phyloP scores from a whole-genome alignment of 768 basidiomycete genomes.

The Lactarius hengduanensis region DNA sequence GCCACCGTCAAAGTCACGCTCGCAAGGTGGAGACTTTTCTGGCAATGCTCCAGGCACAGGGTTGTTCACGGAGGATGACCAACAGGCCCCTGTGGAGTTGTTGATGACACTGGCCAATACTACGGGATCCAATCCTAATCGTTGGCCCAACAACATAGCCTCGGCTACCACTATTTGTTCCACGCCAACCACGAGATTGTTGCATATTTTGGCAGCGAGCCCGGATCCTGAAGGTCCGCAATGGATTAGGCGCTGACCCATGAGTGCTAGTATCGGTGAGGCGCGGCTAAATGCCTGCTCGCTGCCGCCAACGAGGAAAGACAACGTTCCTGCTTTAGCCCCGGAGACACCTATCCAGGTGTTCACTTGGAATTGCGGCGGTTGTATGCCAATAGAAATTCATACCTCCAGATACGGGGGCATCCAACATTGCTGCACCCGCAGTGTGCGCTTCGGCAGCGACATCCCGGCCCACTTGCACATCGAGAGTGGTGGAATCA shows the following conservation, averaged over 20 bases:
- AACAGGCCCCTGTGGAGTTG: conserved; percentile 79
- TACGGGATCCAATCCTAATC: conserved; percentile 73
- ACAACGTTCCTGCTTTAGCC: conserved; percentile 82
- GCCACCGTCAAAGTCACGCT: conserved; percentile 80
- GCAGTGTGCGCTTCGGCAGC: conserved; percentile 49
- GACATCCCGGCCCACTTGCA: conserved; percentile 66
- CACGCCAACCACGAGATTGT: conserved; percentile 57
- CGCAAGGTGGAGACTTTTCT: conserved; percentile 75
- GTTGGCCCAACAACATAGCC: conserved; percentile 84
- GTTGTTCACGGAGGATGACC: conserved; percentile 85
- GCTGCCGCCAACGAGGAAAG: conserved; percentile 89
- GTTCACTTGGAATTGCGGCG: neutral
- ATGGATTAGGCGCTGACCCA: conserved; percentile 82
- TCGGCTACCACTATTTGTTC: conserved; percentile 84
- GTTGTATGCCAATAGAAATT: conserved; percentile 16
- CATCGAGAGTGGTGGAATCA: conserved; percentile 90
- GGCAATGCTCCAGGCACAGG: conserved; percentile 75
- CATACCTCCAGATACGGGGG: conserved; percentile 91
- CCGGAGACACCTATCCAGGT: conserved; percentile 66
- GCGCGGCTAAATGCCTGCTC: conserved; percentile 55
- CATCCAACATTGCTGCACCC: conserved; percentile 82
- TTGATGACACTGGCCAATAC: conserved; percentile 83
- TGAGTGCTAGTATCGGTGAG: conserved; percentile 58
- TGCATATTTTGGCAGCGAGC: conserved; percentile 87
- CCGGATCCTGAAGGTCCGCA: conserved; percentile 83